Base-by-base conservation (phyloP, 2,329 filamentous ascomycete species). In the Myriangium duriaei region DNA sequence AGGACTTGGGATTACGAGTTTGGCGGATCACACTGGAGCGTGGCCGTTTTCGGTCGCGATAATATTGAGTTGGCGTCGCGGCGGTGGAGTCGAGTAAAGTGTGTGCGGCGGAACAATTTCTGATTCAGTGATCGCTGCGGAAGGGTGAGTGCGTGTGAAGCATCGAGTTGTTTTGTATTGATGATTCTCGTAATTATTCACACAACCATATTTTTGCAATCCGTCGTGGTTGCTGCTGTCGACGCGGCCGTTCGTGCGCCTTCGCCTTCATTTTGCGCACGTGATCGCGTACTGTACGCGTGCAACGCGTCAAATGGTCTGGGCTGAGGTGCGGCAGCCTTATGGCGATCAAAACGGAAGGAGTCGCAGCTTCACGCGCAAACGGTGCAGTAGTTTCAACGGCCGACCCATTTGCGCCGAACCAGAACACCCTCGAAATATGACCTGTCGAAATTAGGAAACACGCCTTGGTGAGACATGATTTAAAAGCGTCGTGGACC, bases 241-340 rank as follows among this genome's bases (percentile, higher is more conserved):
- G 29, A 6, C 29, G 29, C 29, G 7, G 12, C 7, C 7, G 15
- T 32, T 32, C 30, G 14, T 32, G 11, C 30, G 30, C 14, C 14
- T 33, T 13, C 31, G 19, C 16, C 17, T 12, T 21, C 21, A 7
- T 35, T 14, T 13, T 13, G n/a, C 15, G 14, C 35, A 37, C 35
- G 35, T 37, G 35, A 35, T 24, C 33, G 33, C 17, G 33, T 35
- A 14, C 17, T 14, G 26, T 28, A 26, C 33, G 33, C 19, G 32
- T 11, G 13, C 4, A 16, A 11, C 6, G 18, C 18, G 18, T 35
- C 18, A 15, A 12, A 4, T 3, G 34, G n/a, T 21, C 34, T 29
- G 21, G 34, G 33, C n/a, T n/a, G n/a, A n/a, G n/a, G n/a, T n/a
- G n/a, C n/a, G n/a, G n/a, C n/a, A n/a, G n/a, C 16, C 19, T 26